Percentiles rank a stretch among this genome's conserved stretches.
Conservation (phyloP, 129 eudicot genomes). For the Escallonia herrerae region DNA sequence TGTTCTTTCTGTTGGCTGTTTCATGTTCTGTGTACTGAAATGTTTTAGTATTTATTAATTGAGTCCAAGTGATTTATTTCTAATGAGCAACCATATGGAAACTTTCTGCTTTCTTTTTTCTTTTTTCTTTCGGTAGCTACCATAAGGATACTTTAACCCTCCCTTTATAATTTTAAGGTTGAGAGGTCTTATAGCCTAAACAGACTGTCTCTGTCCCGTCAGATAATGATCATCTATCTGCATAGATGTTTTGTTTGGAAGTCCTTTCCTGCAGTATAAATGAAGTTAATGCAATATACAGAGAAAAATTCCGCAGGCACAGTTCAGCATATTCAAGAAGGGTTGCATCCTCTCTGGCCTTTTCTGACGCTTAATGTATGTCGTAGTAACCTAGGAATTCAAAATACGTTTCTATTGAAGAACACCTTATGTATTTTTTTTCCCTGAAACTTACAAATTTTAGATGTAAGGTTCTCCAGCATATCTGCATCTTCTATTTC, state of each 20-base stretch:
- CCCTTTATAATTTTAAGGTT: too few relatives aligned
- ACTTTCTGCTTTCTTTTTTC: background rate
- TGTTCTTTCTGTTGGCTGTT: too few relatives aligned
- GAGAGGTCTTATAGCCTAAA: too few relatives aligned
- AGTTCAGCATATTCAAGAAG: background rate
- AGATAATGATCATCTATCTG: background rate
- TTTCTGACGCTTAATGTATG: background rate
- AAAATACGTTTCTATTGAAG: background rate
- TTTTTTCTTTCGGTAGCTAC: background rate
- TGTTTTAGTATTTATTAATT: constrained; percentile 5
- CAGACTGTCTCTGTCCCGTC: too few relatives aligned
- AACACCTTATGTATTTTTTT: too few relatives aligned
- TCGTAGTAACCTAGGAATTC: background rate
- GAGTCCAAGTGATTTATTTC: background rate
- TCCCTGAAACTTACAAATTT: too few relatives aligned
- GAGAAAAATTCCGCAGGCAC: too few relatives aligned
- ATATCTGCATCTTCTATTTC: too few relatives aligned
- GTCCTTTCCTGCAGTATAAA: background rate
- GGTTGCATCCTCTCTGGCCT: background rate
- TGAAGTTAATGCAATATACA: background rate
- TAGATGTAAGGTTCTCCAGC: too few relatives aligned
- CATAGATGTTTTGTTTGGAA: background rate
- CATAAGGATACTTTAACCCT: background rate
- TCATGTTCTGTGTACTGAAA: background rate
- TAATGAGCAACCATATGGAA: background rate